Base-by-base conservation (phyloP, 768 basidiomycete species). In the Neoboletus subvelutipes region DNA sequence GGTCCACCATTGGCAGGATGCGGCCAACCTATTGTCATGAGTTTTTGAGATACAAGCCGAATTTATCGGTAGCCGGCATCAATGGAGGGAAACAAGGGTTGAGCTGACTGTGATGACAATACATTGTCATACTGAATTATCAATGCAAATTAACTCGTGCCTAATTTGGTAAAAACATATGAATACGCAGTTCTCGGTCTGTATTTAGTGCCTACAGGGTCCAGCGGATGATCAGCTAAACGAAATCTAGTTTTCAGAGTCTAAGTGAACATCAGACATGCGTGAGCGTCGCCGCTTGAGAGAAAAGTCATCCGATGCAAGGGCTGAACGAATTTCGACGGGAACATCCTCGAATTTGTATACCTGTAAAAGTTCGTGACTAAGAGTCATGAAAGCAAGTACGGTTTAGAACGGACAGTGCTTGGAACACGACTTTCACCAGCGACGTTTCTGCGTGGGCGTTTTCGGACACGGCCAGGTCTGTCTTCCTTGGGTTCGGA, bases 241-340 rank as follows among this genome's bases (percentile, higher is more conserved):
- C 22, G 31, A 42, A 48, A 34, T 56, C 61, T 68, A 72, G 43
- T 50, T 61, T 60, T 72, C 71, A 50, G 71, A 62, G 43, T 71
- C 71, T 36, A 71, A 61, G 42, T 59, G 57, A 46, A 57, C 58
- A 58, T 76, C 71, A 51, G 69, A 66, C 45, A 71, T 64, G 63
- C 76, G 76, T 50, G 81, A 82, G 18, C 74, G 74, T 39, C 83
- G 80, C 50, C 79, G 74, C 51, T 80, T 77, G 29, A 83, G 66
- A 37, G 76, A 65, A 51, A 70, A 56, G 33, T 68, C 63, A 41
- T 72, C 60, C 29, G 62, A 60, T 33, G 69, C 54, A 41, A 64
- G 66, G 26, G 68, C 64, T 9, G 74, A 59, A 57, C 73, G 68
- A 28, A 77, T 67, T 17, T 65, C 67, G n/a, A 73, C 31, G 12